These are phyloP conservation scores for Puccinia coronata DNA, from an alignment of 1,284 basidiomycete species.

Conservation along the genomic window DNA sequence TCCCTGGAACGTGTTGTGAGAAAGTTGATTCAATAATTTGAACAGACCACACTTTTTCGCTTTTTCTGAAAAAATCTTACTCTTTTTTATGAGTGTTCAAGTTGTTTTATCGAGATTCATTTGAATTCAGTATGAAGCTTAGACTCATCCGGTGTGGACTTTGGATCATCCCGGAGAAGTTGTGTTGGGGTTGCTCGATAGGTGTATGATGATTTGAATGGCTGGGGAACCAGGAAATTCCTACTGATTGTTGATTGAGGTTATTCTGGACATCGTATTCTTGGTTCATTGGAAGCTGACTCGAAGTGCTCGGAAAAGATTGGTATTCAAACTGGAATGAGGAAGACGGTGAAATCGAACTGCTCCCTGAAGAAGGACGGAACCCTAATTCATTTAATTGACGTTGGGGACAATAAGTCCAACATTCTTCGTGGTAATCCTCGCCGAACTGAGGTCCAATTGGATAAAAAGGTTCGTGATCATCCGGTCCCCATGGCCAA, in stretches of 20 bases:
- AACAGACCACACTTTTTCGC: too few relatives aligned
- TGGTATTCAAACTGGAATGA: conserved; percentile 3
- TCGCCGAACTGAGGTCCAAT: conserved; percentile 28
- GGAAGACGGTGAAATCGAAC: background rate
- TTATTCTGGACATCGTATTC: background rate
- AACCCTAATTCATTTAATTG: background rate
- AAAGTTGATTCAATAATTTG: too few relatives aligned
- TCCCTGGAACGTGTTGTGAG: too few relatives aligned
- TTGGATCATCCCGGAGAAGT: background rate
- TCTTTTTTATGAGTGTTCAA: background rate
- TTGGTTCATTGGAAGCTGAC: background rate
- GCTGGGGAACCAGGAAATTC: background rate
- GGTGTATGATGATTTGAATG: background rate
- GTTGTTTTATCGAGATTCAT: background rate
- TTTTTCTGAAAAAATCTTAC: too few relatives aligned
- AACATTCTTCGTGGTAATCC: conserved; percentile 33
- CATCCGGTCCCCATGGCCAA: conserved; percentile 26
- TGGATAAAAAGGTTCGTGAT: background rate
- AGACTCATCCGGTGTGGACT: conserved; percentile 31
- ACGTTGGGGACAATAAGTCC: conserved; percentile 22
- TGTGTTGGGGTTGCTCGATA: background rate
- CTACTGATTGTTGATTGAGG: background rate
- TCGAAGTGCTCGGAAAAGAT: conserved; percentile 2
- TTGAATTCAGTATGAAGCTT: conserved; percentile 20
- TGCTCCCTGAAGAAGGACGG: background rate